These are phyloP conservation scores for Rutstroemia sydowiana DNA, from an alignment of 2,329 filamentous ascomycete genomes.

Conservation along the genomic window DNA sequence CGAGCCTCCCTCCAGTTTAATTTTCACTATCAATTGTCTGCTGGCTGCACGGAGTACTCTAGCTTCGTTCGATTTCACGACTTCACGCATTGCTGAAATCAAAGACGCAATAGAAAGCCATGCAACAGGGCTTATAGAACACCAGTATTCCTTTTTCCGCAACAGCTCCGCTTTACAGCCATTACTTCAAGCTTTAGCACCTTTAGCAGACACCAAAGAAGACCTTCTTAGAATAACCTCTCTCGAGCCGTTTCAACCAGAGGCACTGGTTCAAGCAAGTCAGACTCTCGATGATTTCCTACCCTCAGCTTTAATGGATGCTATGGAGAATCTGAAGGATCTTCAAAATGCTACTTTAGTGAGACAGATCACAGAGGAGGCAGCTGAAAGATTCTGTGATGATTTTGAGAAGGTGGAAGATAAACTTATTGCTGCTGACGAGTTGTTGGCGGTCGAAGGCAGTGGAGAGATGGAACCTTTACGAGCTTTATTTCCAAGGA, in stretches of 20 bases:
- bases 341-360: conserved; percentile 67
- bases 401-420: conserved; percentile 71
- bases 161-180: conserved; percentile 64
- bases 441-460: conserved; percentile 31
- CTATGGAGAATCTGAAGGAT: conserved; percentile 69
- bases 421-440: conserved; percentile 52
- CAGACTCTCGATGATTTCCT: conserved; percentile 83
- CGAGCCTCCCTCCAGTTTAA: conserved; percentile 49
- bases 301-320: conserved; percentile 88
- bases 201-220: conserved; percentile 34
- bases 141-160: conserved; percentile 67
- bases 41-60: conserved; percentile 50
- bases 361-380: conserved; percentile 71
- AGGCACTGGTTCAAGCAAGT: conserved; percentile 57
- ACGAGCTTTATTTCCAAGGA: conserved; percentile 28
- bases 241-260: conserved; percentile 53
- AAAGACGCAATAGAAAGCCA: conserved; percentile 48
- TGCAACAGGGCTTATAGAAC: conserved; percentile 51
- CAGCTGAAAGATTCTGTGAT: conserved; percentile 73
- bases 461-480: conserved; percentile 23
- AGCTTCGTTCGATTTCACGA: conserved; percentile 56
- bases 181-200: conserved; percentile 50
- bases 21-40: conserved; percentile 70
- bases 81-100: conserved; percentile 46
- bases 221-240: conserved; percentile 51